Base-by-base conservation (phyloP, 768 basidiomycete genomes). In the Phallus indusiatus region DNA sequence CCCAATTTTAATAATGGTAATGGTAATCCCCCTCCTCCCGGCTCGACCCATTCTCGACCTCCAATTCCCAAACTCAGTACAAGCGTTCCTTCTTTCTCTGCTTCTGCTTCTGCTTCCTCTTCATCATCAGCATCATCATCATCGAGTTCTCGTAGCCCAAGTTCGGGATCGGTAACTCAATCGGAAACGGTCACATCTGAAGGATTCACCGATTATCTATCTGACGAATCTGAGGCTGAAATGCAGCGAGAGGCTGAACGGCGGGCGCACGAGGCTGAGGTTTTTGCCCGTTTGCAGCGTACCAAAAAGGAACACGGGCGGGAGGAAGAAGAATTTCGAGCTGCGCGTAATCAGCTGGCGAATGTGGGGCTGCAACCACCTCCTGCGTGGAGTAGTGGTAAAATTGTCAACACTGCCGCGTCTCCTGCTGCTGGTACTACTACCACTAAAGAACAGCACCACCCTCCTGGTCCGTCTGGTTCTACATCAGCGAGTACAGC, bases 201-300 rank as follows among this genome's bases (percentile, higher is more conserved):
- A 64, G 90, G 89, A 12, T 93, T 93, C 67, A 93, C 90, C 12
- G 90, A 93, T 68, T 93, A 93, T 69, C 72, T 91, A 33, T 91
- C 89, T n/a, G 90, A 91, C 67, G 90, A 93, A 71, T 91, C 89
- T n/a, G 90, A 93, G 66, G 88, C 84, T 24, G 90, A 93, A 68
- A 71, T 93, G 56, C 90, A 93, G 71, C 77, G 88, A 60, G 89
- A 92, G 70, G 90, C 90, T 5, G 90, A 92, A 66, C 83, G 82
- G 20, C 83, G 81, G 62, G 56, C 56, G 18, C 34, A 34, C 48
- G 56, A 58, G 34, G 56, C 56, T 28, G 56, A 58, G 56, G 18
- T 58, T 21, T 90, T 90, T 4, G 87, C 84, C 5, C 69, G 88
- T 47, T 71, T 88, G 16, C 89, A 87, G n/a, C 86, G 90, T 73